A percentile compares a stretch with the other conserved stretches of the same genome.
Conservation (phyloP, 805 yeast species). For the Candida stauntonica region DNA sequence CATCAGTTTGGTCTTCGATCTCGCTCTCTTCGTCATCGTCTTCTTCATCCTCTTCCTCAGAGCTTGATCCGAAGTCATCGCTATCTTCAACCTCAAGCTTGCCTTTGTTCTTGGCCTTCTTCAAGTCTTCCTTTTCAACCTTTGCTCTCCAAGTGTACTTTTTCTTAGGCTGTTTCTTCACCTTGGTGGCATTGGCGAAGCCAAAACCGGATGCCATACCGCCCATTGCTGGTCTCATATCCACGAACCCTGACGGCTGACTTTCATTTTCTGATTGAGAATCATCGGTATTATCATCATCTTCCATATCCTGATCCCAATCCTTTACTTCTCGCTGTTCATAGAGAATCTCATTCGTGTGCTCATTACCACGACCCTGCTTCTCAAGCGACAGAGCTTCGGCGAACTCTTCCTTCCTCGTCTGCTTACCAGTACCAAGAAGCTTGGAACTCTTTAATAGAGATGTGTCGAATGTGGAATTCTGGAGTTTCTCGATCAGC, state of each 20-base stretch:
- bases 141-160: constrained; percentile 73
- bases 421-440: constrained; percentile 69
- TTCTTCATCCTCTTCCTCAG: constrained; percentile 25
- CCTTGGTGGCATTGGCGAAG: constrained; percentile 51
- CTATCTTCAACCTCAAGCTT: constrained; percentile 46
- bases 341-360: constrained; percentile 57
- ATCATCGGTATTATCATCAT: constrained; percentile 24
- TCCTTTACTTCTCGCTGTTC: constrained; percentile 63
- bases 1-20: constrained; percentile 22
- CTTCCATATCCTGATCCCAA: constrained; percentile 46
- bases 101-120: constrained; percentile 31
- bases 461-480: constrained; percentile 61
- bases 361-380: constrained; percentile 65
- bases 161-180: constrained; percentile 41
- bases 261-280: constrained; percentile 11
- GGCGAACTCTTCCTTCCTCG: constrained; percentile 63
- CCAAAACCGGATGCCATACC: constrained; percentile 70
- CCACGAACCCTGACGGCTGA: constrained; percentile 49
- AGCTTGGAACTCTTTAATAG: constrained; percentile 67
- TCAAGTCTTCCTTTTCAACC: constrained; percentile 43
- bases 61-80: constrained; percentile 47
- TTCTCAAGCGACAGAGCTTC: constrained; percentile 72
- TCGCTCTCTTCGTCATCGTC: constrained; percentile 25
- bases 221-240: constrained; percentile 61
- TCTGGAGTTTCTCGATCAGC: constrained; percentile 66